phyloP scores from a whole-genome alignment of 495 filamentous ascomycete genomes.

The Lasiosphaeria ovina region DNA sequence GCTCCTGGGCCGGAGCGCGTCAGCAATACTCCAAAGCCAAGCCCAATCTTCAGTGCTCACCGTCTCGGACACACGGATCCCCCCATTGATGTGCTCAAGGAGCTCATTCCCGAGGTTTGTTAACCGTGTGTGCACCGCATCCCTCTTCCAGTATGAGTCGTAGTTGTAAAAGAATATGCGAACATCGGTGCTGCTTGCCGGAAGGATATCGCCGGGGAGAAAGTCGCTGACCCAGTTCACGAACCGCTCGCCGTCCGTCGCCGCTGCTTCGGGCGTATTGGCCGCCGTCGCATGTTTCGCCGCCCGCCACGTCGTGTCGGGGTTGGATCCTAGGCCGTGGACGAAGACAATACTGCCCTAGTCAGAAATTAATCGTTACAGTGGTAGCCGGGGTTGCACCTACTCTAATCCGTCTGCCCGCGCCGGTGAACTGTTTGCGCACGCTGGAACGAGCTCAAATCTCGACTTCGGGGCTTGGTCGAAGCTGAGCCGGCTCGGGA shows the following conservation, averaged over 20 bases:
- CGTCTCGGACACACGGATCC: constrained; percentile 7
- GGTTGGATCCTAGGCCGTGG: constrained; percentile 22
- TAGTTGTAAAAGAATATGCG: constrained; percentile 26
- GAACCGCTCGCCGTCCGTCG: neutral
- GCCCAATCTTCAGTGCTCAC: constrained; percentile 1
- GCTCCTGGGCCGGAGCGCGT: constrained; percentile 14
- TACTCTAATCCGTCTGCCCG: constrained; percentile 9
- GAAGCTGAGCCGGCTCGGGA: constrained; percentile 3
- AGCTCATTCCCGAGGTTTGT: constrained; percentile 16
- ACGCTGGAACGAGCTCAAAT: constrained; percentile 4
- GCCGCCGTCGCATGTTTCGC: neutral
- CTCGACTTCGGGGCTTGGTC: neutral
- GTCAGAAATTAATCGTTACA: neutral
- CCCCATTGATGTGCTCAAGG: constrained; percentile 6
- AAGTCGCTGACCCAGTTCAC: constrained; percentile 24
- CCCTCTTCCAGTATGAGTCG: constrained; percentile 24
- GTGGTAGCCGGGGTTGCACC: neutral
- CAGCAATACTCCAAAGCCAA: constrained; percentile 1
- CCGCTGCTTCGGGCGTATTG: neutral
- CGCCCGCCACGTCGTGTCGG: constrained; percentile 21
- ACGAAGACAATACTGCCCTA: constrained; percentile 18
- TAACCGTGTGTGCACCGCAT: constrained; percentile 18
- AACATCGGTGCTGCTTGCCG: constrained; percentile 10
- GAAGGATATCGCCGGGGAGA: constrained; percentile 11
- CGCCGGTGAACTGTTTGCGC: neutral